Base-by-base conservation (phyloP, 352 stramenopile species). In the Achlya hypogyna region DNA sequence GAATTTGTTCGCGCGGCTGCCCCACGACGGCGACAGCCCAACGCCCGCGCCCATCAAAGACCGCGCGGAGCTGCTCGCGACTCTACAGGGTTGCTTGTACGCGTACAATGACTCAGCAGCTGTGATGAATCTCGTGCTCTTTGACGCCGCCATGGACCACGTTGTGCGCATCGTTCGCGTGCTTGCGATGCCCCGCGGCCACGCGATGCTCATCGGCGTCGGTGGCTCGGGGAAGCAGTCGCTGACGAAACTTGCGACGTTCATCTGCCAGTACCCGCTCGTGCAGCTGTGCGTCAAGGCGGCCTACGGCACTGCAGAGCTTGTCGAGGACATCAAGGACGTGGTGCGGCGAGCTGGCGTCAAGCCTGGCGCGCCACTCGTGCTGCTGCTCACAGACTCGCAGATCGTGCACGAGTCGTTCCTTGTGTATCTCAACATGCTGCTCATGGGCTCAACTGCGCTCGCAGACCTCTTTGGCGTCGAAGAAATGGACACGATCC, bases 81-180 rank as follows among this genome's bases (percentile, higher is more conserved):
- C 73, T 12, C 65, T 96, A 23, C 76, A 96, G 49, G 69, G 67
- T 4, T 88, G 89, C 49, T 72, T 96, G 2, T 69, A 71, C 12
- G 74, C 84, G 14, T 97, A 97, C 75, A 98, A 98, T 63, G 91
- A 98, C 59, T 83, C 74, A 4, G 87, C 97, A 69, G 84, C 92
- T 0, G 93, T 98, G 6, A 96, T 97, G 87, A 83, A 93, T 63
- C 73, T 97, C 9, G 89, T 97, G 38, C 68, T 97, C 0, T 97
- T 97, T 70, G 88, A 97, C 18, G 84, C 96, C 69, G 91, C 91
- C 2, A 77, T 97, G 64, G 79, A 95, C 45, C 89, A 97, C 53
- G 75, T 97, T 16, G 80, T 84, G 4, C 78, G 91, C 45, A 97
- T 97, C 38, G 82, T 89, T 43, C 75, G 91, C 8, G 89, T 97